phyloP scores from a whole-genome alignment of 352 stramenopile species.

The Phytophthora citrophthora region DNA sequence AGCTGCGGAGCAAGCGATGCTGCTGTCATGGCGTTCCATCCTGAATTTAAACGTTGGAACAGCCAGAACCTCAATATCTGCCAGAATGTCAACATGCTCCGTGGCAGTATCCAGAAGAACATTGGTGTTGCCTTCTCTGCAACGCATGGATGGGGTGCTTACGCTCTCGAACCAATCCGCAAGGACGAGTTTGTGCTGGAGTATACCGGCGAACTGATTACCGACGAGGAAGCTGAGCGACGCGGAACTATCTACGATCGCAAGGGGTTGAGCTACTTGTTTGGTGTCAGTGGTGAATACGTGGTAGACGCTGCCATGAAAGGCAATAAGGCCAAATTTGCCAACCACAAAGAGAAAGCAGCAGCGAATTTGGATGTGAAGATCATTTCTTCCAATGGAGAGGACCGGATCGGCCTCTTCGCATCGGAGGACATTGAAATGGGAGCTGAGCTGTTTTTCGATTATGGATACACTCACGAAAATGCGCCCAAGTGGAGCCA shows the following conservation, averaged over 20 bases:
- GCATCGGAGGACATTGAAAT: constrained; percentile 88
- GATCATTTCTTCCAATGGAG: constrained; percentile 87
- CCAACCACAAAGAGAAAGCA: constrained; percentile 74
- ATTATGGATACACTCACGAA: constrained; percentile 80
- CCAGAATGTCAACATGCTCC: constrained; percentile 69
- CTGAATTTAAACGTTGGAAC: constrained; percentile 25
- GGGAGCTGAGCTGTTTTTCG: constrained; percentile 81
- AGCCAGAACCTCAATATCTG: constrained; percentile 54
- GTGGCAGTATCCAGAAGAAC: constrained; percentile 57
- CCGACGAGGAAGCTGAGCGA: constrained; percentile 78
- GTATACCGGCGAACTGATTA: constrained; percentile 75
- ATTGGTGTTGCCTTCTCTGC: constrained; percentile 71
- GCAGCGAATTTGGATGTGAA: constrained; percentile 84
- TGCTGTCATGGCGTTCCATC: constrained; percentile 54
- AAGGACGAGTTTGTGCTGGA: constrained; percentile 80
- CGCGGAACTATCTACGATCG: constrained; percentile 87
- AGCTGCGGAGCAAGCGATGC: constrained; percentile 70
- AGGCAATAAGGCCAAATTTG: constrained; percentile 95
- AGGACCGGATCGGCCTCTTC: constrained; percentile 93
- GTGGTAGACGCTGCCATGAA: constrained; percentile 92
- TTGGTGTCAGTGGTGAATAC: constrained; percentile 92
- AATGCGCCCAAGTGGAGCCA: constrained; percentile 71
- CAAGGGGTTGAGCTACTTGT: constrained; percentile 86
- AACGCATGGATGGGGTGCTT: constrained; percentile 78
- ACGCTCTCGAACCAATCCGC: constrained; percentile 63